Evolutionary conservation across 768 basidiomycete species (phyloP).

Genomic region (Mycena rebaudengoi): DNA sequence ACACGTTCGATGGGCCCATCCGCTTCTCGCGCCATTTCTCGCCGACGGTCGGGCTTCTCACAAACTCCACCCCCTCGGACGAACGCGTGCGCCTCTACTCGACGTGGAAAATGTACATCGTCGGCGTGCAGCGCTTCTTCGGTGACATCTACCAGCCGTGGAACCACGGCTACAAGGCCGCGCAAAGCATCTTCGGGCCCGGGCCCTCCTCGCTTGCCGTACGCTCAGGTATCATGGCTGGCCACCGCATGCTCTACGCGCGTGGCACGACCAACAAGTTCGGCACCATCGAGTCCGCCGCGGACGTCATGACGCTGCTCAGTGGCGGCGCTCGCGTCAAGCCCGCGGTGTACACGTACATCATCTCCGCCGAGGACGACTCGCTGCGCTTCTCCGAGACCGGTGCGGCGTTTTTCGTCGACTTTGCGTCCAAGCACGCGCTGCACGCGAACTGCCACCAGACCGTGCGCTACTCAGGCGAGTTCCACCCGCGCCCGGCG

Average conservation of each 20-base stretch:
- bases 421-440: conserved; percentile 88
- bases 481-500: conserved; percentile 78
- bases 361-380: conserved; percentile 79
- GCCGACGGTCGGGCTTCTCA: conserved; percentile 71
- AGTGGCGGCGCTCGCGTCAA: conserved; percentile 70
- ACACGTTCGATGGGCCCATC: conserved; percentile 78
- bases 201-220: conserved; percentile 70
- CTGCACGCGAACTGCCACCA: conserved; percentile 79
- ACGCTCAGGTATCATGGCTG: conserved; percentile 74
- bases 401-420: conserved; percentile 86
- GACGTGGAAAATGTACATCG: conserved; percentile 82
- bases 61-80: conserved; percentile 48
- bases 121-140: conserved; percentile 67
- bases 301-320: conserved; percentile 61
- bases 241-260: conserved; percentile 79
- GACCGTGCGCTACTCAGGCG: conserved; percentile 76
- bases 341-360: conserved; percentile 87
- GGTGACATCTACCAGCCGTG: conserved; percentile 68
- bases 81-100: conserved; percentile 73
- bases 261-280: conserved; percentile 69
- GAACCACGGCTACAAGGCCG: conserved; percentile 74
- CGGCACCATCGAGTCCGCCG: conserved; percentile 60
- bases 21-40: conserved; percentile 78
- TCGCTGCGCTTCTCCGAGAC: conserved; percentile 87
- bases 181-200: conserved; percentile 71